Base-by-base conservation (phyloP, 164 flowering plant genomes). In the Nelumbo lutea region DNA sequence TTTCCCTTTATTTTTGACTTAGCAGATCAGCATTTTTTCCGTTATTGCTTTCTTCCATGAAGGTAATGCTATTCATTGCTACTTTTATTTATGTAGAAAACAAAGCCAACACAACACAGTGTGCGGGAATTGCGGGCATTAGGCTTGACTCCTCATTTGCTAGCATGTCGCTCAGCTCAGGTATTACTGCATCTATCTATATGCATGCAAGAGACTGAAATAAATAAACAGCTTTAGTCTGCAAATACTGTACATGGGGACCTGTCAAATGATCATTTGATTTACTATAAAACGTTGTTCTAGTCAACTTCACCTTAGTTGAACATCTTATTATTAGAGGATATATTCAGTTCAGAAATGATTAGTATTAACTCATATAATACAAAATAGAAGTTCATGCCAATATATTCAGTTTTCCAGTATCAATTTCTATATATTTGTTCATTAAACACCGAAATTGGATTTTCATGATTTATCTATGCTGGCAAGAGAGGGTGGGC, bases 101-200 rank as follows among this genome's bases (percentile, higher is more conserved):
- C 98, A 42, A 96, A 96, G 81, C 99, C 99, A 60, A 96, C 99
- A 61, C 99, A 96, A 71, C 98, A 93, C 73, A 92, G 99, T 81
- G 97, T 93, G 44, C 82, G 97, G 44, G 99, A 91, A 83, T 71
- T 93, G 79, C 85, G 98, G 80, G 96, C 98, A 60, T 74, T 96
- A 67, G 99, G 98, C 56, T 79, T 93, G 89, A 93, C 97, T 76
- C 98, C 98, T 53, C 85, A 96, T 80, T 76, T 93, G 53, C 80
- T 96, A 73, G 99, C 97, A 53, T 93, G 98, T 70, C 95, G 98
- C 41, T 92, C 98, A 68, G 90, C 88, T 62, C 82, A 90, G 98
- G 99, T 95, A 81, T 62, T 50, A 3, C 38, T 14, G 43, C 39
- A 14, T 45, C 45, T 39, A 43, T 41, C 42, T 57, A 48, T 39